Evolutionary conservation across 306 rosid species (phyloP).

Genomic region (Inga oerstediana): DNA sequence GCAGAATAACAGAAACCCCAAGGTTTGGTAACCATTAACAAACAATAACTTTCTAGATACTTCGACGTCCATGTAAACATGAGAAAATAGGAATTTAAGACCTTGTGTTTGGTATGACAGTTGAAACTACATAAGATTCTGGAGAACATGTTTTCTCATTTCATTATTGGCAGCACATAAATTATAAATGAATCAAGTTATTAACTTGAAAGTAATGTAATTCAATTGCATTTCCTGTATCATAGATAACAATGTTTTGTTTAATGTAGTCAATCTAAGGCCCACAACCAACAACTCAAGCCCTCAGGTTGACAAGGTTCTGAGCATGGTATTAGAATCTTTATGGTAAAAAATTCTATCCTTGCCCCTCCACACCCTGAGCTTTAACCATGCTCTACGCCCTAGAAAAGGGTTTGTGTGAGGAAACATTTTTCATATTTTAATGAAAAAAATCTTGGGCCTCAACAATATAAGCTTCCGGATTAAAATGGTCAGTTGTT

Average conservation of each 20-base stretch:
- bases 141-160: background rate
- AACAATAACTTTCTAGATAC: conserved; percentile 8
- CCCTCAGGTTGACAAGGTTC: background rate
- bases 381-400: background rate
- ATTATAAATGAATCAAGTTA: background rate
- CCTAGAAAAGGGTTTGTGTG: background rate
- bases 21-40: conserved; percentile 5
- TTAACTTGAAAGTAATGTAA: background rate
- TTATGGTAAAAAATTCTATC: background rate
- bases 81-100: conserved; percentile 15
- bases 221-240: conserved; percentile 11
- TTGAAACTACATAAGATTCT: background rate
- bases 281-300: background rate
- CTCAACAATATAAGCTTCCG: background rate
- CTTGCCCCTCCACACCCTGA: background rate
- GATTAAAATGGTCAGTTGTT: background rate
- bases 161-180: background rate
- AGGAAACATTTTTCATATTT: background rate
- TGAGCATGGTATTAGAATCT: background rate
- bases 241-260: conserved; percentile 2
- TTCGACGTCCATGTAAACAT: background rate
- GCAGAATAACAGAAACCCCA: background rate
- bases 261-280: background rate
- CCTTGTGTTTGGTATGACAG: background rate
- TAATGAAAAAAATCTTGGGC: background rate